phyloP scores from a whole-genome alignment of 495 filamentous ascomycete genomes.

The Xylaria scruposa region DNA sequence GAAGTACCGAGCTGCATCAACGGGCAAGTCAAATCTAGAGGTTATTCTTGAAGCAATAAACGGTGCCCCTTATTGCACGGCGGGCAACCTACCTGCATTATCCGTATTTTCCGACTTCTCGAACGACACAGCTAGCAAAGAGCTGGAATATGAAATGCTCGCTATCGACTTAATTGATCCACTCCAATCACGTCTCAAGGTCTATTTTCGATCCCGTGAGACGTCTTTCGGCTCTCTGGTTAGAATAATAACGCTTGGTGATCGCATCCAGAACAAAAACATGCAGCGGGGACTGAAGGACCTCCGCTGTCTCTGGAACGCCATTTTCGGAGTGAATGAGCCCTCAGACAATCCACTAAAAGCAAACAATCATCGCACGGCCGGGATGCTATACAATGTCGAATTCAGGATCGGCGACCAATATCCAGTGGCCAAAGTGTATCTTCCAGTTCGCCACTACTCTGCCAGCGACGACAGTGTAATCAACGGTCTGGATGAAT shows the following conservation, averaged over 20 bases:
- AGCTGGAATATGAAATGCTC: conserved; percentile 39
- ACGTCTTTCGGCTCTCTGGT: conserved; percentile 38
- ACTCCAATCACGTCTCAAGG: conserved; percentile 42
- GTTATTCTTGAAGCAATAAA: conserved; percentile 34
- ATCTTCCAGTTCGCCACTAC: conserved; percentile 46
- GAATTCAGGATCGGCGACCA: conserved; percentile 37
- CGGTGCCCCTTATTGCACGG: conserved; percentile 20
- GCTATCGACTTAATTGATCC: conserved; percentile 44
- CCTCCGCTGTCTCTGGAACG: conserved; percentile 30
- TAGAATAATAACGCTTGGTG: conserved; percentile 41
- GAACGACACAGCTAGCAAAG: conserved; percentile 9
- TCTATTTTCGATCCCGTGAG: conserved; percentile 43
- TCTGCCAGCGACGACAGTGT: conserved; percentile 30
- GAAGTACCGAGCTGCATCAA: conserved; percentile 31
- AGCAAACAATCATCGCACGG: conserved; percentile 38
- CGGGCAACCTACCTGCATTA: conserved; percentile 25
- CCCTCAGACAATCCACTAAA: conserved; percentile 20
- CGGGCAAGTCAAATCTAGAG: conserved; percentile 28
- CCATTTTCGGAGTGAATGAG: conserved; percentile 18
- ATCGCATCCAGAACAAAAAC: conserved; percentile 19
- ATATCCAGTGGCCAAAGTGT: conserved; percentile 43
- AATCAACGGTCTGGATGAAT: background rate
- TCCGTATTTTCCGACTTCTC: conserved; percentile 19
- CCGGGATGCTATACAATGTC: conserved; percentile 48
- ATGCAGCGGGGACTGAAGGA: conserved; percentile 26